Evolutionary conservation across 108 stramenopile genomes (phyloP), one percentile per base, ranked within the genome.

Genomic region (Skeletonema grethae): DNA sequence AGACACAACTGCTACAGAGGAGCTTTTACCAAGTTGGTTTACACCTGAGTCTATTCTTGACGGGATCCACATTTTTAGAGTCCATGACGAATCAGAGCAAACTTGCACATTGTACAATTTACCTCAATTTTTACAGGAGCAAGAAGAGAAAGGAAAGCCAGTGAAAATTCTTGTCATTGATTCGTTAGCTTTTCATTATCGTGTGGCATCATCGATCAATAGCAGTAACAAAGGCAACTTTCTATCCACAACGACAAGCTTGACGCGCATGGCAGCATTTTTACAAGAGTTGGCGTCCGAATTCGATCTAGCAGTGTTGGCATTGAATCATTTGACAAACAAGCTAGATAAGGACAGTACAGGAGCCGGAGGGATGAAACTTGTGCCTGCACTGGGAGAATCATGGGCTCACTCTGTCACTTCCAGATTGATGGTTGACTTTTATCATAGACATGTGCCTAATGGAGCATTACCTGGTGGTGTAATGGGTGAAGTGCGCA

Each of bases 291-390:
- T 97, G 70, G 94, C 94, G 4, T 61, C 67, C 18, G 73, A 82
- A 12, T 75, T 83, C 65, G 62, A 89, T 53, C 9, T 94, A 30
- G 97, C 97, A 5, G 92, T 96, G 15, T 88, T 97, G 11, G 90
- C 88, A 12, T 85, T 91, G 70, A 98, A 98, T 83, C 98, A 98
- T 77, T 95, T 98, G 95, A 98, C 98, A 20, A 97, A 88, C 53
- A 86, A 84, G 30, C 22, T 89, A 34, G 78, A 65, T 15, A 73
- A 59, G 45, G 66, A 77, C n/a, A 45, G 61, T 43, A 32, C 15
- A 20, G 65, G 56, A 39, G 58, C 38, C 58, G 72, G 59, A 18
- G 70, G 66, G 31, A 77, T 82, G 1, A 65, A 77, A 32, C 30
- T 87, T 45, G 91, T 93, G 25, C 96, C 97, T 7, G 96, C 97